These are phyloP conservation scores for Cyclotella distinguenda DNA, from an alignment of 108 stramenopile species.

Conservation along the genomic window DNA sequence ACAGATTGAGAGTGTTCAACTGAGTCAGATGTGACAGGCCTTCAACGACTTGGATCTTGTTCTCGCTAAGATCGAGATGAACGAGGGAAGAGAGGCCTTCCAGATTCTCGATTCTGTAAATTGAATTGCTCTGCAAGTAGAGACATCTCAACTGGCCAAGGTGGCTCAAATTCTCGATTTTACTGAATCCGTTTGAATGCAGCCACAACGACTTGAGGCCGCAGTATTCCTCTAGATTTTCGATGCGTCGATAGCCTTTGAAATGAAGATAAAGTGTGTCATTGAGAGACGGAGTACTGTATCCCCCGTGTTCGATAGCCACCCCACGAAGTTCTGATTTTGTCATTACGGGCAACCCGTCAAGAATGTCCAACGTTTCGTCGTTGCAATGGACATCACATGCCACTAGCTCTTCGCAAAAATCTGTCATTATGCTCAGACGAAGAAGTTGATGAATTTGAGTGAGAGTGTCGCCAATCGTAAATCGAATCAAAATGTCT, in stretches of 20 bases:
- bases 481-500: too few species aligned
- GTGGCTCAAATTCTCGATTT: slow-evolving; percentile 61
- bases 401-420: slow-evolving; percentile 8
- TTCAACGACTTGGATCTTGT: slow-evolving; percentile 44
- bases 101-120: slow-evolving; percentile 44
- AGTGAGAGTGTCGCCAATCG: too few species aligned
- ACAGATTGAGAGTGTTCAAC: slow-evolving; percentile 57
- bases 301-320: slow-evolving; percentile 57
- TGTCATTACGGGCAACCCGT: slow-evolving; percentile 43
- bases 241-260: slow-evolving; percentile 66
- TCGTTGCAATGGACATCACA: not conserved
- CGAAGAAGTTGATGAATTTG: too few species aligned
- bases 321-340: slow-evolving; percentile 31
- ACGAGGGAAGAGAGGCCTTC: slow-evolving; percentile 28
- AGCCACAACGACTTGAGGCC: slow-evolving; percentile 64
- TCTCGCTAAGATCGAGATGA: slow-evolving; percentile 61
- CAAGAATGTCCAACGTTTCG: slow-evolving; percentile 7
- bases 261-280: slow-evolving; percentile 82
- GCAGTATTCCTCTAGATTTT: slow-evolving; percentile 74
- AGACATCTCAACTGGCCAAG: slow-evolving; percentile 60
- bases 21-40: slow-evolving; percentile 23
- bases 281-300: slow-evolving; percentile 77
- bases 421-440: not conserved
- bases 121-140: slow-evolving; percentile 67
- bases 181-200: slow-evolving; percentile 67